phyloP scores from a whole-genome alignment of 2,329 filamentous ascomycete species.

The Xenoacremonium recifei region DNA sequence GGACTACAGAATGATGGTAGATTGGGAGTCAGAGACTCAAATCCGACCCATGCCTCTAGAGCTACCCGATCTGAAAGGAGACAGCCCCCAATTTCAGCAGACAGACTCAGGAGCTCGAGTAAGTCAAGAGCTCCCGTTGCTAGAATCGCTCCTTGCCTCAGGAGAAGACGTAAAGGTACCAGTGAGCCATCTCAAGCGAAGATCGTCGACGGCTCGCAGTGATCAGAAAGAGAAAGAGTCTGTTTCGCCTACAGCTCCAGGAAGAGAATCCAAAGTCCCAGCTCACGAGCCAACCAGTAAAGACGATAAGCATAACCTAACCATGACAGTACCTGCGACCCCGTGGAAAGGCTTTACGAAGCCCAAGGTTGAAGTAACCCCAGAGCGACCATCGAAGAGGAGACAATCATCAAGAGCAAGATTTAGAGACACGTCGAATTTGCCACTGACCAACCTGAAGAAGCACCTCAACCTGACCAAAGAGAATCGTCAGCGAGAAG shows the following conservation, averaged over 20 bases:
- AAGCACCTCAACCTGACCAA: constrained; percentile 16
- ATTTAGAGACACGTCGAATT: constrained; percentile 14
- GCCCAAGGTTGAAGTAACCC: constrained; percentile 1
- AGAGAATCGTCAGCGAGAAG: constrained; percentile 15
- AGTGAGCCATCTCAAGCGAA: too few species aligned
- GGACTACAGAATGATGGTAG: constrained; percentile 26
- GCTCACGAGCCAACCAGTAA: too few species aligned
- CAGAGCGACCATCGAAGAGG: constrained; percentile 7
- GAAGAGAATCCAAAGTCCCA: too few species aligned
- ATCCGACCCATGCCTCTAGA: constrained; percentile 34
- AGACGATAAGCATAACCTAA: too few species aligned
- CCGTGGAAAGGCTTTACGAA: constrained; percentile 15
- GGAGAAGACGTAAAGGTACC: too few species aligned
- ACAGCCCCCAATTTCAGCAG: constrained; percentile 3
- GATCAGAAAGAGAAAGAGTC: too few species aligned
- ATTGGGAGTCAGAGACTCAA: constrained; percentile 25
- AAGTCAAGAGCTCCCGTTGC: too few species aligned
- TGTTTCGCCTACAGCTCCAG: too few species aligned
- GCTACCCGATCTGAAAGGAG: constrained; percentile 25
- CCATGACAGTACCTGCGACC: too few species aligned
- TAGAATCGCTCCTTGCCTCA: too few species aligned
- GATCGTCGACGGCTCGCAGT: too few species aligned
- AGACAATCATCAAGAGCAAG: constrained; percentile 13
- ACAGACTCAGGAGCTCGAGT: too few species aligned
- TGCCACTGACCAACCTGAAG: constrained; percentile 23